A percentile compares a stretch with the other conserved stretches of the same genome.
Conservation (phyloP, 2,329 filamentous ascomycete genomes). For the Coleophoma eucalyptorum region DNA sequence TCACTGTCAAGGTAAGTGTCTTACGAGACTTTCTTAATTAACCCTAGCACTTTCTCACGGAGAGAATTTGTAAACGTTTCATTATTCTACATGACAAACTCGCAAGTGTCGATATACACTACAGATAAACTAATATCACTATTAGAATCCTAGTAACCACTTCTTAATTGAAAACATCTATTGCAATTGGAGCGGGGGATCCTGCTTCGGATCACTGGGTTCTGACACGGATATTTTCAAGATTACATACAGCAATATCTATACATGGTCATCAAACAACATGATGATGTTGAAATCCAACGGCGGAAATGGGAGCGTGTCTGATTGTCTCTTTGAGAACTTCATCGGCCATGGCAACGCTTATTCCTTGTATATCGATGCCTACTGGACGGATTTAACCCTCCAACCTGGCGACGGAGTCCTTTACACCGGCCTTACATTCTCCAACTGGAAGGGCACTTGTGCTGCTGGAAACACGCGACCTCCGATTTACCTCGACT, state of each 20-base stretch:
- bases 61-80: too few species aligned
- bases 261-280: conserved; percentile 55
- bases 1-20: conserved; percentile 44
- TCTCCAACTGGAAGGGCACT: conserved; percentile 53
- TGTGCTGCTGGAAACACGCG: conserved; percentile 42
- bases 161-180: conserved; percentile 55
- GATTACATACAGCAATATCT: conserved; percentile 52
- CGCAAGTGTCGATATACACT: not conserved
- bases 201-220: conserved; percentile 51
- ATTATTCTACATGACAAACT: not conserved
- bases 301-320: conserved; percentile 49
- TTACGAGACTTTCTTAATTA: too few species aligned
- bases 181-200: conserved; percentile 57
- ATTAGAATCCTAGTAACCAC: conserved; percentile 46
- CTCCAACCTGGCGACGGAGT: conserved; percentile 44
- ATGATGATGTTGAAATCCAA: conserved; percentile 62
- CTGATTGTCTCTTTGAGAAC: conserved; percentile 48
- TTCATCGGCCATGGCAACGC: conserved; percentile 58
- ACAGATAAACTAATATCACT: too few species aligned
- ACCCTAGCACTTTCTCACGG: too few species aligned
- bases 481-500: conserved; percentile 49
- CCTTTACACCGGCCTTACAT: conserved; percentile 45
- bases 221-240: conserved; percentile 44
- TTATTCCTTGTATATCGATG: conserved; percentile 52
- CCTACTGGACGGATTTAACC: conserved; percentile 44